phyloP scores from a whole-genome alignment of 2,329 filamentous ascomycete genomes.

The Westerdykella aurantiaca region DNA sequence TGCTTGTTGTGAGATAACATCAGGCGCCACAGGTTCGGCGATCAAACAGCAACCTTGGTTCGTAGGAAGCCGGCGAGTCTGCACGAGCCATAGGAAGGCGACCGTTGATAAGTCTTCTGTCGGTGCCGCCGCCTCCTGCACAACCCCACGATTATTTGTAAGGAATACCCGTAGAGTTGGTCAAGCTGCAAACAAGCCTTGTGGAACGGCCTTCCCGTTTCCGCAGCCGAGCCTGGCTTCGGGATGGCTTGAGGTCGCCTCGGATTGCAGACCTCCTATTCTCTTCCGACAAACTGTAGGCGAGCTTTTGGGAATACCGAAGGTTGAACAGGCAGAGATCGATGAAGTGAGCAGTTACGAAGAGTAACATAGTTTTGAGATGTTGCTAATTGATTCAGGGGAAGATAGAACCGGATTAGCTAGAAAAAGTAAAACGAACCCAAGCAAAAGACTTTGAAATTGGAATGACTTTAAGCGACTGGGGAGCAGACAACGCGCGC shows the following conservation, averaged over 20 bases:
- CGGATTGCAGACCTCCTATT: neutral
- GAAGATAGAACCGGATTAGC: neutral
- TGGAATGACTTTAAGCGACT: neutral
- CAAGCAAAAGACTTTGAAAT: no score
- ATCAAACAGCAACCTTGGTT: no score
- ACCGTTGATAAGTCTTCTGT: slow-evolving; percentile 8
- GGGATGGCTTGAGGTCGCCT: neutral
- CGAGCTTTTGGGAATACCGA: neutral
- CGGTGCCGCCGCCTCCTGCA: no score
- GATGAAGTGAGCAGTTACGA: no score
- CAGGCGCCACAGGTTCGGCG: no score
- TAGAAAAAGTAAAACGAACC: neutral
- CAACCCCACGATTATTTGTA: slow-evolving; percentile 20
- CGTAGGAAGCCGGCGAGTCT: no score
- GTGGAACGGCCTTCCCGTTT: slow-evolving; percentile 2
- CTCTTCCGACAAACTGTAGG: neutral
- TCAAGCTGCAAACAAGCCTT: slow-evolving; percentile 11
- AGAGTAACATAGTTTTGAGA: no score
- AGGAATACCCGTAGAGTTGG: slow-evolving; percentile 10
- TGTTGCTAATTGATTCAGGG: neutral
- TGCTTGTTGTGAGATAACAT: no score
- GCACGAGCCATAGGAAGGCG: neutral
- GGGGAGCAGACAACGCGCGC: neutral
- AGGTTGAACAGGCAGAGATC: neutral
- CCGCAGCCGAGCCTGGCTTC: slow-evolving; percentile 8